Evolutionary conservation across 768 basidiomycete species (phyloP).

Genomic region (Phaeotremella fagi): DNA sequence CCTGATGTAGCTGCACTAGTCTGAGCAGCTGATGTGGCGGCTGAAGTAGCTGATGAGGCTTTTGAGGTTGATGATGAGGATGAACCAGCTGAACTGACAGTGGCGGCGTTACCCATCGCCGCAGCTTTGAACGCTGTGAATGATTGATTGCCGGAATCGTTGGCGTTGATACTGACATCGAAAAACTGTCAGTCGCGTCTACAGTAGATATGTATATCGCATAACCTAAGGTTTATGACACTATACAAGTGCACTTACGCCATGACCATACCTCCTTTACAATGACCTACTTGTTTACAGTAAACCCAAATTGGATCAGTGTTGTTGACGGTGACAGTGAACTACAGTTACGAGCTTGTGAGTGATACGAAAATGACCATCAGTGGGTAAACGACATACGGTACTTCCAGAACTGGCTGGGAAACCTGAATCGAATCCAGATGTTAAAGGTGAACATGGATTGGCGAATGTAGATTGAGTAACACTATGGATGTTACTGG

Average conservation of each 20-base stretch:
- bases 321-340: slow-evolving; percentile 1
- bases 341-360: too few relatives aligned
- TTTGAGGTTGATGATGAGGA: background rate
- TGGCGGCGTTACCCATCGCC: background rate
- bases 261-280: slow-evolving; percentile 1
- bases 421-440: slow-evolving; percentile 2
- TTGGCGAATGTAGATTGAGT: slow-evolving; percentile 4
- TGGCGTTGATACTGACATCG: background rate
- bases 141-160: background rate
- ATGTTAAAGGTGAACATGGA: background rate
- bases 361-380: too few relatives aligned
- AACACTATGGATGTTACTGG: background rate
- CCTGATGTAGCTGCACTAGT: background rate
- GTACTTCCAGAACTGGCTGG: background rate
- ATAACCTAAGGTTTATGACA: too few relatives aligned
- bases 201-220: too few relatives aligned
- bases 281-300: slow-evolving; percentile 1
- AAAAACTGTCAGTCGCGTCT: too few relatives aligned
- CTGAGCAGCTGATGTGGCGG: background rate
- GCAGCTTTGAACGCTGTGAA: background rate
- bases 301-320: slow-evolving; percentile 2
- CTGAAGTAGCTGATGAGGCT: background rate
- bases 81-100: background rate
- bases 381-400: too few relatives aligned
- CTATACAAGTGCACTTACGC: background rate